Base-by-base conservation (phyloP, 164 flowering plant genomes). In the Sextonia rubra region DNA sequence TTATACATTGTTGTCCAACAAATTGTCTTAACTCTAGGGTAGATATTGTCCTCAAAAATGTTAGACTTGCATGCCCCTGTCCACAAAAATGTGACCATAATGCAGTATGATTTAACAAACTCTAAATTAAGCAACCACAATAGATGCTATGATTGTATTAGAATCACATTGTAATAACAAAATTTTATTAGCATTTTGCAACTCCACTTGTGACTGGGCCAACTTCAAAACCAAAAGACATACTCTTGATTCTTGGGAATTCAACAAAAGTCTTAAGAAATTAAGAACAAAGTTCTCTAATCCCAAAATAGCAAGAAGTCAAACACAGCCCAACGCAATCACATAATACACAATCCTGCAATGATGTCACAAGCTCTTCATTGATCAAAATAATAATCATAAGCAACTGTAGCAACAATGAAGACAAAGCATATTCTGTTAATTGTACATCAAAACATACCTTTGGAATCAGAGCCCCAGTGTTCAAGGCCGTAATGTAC, bases 381-480 rank as follows among this genome's bases (percentile, higher is more conserved):
- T 18, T 20, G 20, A 18, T 15, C 17, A 52, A 3, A 52, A 52
- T 52, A 52, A 18, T 20, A 52, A 52, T 52, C 58, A 14, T 15
- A 52, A 52, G 20, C 6, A 15, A 3, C 58, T 15, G 58, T 18
- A 52, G 20, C n/a, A 52, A 52, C 20, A 52, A 52, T 3, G n/a
- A 52, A 52, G 58, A 52, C 14, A 20, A 52, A 52, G 20, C n/a
- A 20, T 20, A 52, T 52, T 12, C n/a, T 52, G n/a, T 18, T 3
- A 37, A 37, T 37, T 37, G 44, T 37, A 37, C 44, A 29, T 64
- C 67, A 61, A 23, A 44, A 64, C 78, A 71, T 78, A 95, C 99
- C 99, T 90, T 93, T 93, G 66, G 86, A 73, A 80, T 95, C 99
- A 64, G 99, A 95, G 75, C 99, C 99, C 99, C 99, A 95, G 71